Evolutionary conservation across 768 basidiomycete genomes (phyloP).

Genomic region (Pisolithus sp.): DNA sequence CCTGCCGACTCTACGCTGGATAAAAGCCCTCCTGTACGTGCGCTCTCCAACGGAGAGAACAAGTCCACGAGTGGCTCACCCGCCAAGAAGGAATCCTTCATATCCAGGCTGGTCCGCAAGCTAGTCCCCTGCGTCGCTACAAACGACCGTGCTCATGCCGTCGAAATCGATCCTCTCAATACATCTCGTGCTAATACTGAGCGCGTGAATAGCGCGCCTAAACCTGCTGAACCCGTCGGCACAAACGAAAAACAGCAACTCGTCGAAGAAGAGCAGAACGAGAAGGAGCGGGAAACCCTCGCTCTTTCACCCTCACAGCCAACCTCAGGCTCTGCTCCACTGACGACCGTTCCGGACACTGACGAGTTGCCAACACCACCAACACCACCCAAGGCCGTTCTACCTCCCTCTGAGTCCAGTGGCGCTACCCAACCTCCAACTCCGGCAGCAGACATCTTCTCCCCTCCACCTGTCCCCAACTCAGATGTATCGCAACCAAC

Average conservation of each 20-base stretch:
- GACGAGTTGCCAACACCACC: slow-evolving; percentile 39
- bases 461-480: slow-evolving; percentile 20
- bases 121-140: slow-evolving; percentile 65
- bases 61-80: slow-evolving; percentile 31
- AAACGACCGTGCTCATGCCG: slow-evolving; percentile 37
- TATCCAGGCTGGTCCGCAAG: slow-evolving; percentile 53
- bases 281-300: slow-evolving; percentile 29
- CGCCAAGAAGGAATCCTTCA: slow-evolving; percentile 44
- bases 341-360: slow-evolving; percentile 21
- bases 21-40: slow-evolving; percentile 28
- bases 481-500: slow-evolving; percentile 19
- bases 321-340: slow-evolving; percentile 16
- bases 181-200: slow-evolving; percentile 12
- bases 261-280: slow-evolving; percentile 26
- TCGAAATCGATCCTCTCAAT: slow-evolving; percentile 35
- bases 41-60: slow-evolving; percentile 28
- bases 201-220: slow-evolving; percentile 13
- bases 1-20: slow-evolving; percentile 15
- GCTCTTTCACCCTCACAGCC: slow-evolving; percentile 12
- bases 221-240: slow-evolving; percentile 16
- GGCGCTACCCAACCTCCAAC: slow-evolving; percentile 90
- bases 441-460: slow-evolving; percentile 40
- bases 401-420: slow-evolving; percentile 74
- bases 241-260: slow-evolving; percentile 25
- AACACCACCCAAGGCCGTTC: slow-evolving; percentile 37